phyloP scores from a whole-genome alignment of 176 grass and related monocot species.

The Saccharum officinarum region DNA sequence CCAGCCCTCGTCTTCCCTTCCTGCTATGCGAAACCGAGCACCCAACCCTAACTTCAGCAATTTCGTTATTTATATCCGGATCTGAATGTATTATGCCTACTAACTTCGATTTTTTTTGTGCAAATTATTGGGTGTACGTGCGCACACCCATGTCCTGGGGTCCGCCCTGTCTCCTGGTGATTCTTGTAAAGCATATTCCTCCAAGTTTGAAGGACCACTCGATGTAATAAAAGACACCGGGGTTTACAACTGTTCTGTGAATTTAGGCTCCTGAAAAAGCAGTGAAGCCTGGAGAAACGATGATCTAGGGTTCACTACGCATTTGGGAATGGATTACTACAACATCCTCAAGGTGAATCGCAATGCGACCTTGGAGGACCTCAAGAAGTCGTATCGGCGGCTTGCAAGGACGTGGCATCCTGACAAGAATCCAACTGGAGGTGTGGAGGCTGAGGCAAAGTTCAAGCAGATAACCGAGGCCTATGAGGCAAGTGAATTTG shows the following conservation, averaged over 20 bases:
- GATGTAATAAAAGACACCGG: not conserved
- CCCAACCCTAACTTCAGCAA: not conserved
- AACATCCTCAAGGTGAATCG: constrained; percentile 84
- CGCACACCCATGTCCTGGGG: not conserved
- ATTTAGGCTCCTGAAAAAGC: not conserved
- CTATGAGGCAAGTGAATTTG: constrained; percentile 57
- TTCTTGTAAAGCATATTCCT: not conserved
- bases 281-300: not conserved
- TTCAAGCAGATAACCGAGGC: constrained; percentile 85
- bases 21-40: not conserved
- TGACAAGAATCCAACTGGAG: constrained; percentile 77
- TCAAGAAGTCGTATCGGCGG: constrained; percentile 71
- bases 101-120: not conserved
- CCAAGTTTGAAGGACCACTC: not conserved
- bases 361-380: constrained; percentile 53
- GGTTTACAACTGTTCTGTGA: not conserved
- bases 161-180: not conserved
- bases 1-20: not conserved
- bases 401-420: constrained; percentile 83
- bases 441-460: constrained; percentile 54
- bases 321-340: constrained; percentile 70
- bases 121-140: not conserved
- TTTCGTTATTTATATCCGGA: not conserved
- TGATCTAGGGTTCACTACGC: constrained; percentile 35
- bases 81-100: not conserved